Conservation (phyloP, 2,329 filamentous ascomycete genomes). For the Colletotrichum falcatum region DNA sequence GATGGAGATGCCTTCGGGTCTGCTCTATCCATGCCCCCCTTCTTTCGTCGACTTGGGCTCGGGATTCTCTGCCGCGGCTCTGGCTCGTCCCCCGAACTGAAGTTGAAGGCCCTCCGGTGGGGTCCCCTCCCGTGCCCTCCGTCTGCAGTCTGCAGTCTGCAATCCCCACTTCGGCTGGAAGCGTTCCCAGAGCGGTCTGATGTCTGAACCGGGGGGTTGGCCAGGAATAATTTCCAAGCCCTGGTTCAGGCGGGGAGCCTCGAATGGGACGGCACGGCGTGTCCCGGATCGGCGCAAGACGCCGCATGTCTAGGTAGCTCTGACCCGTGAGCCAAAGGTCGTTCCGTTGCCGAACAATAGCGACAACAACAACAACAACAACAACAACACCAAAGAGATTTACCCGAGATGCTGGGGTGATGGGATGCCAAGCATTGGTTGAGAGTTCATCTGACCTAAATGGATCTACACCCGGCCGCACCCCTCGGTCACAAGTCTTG, state of each 20-base stretch:
- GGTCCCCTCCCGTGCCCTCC: too few relatives aligned
- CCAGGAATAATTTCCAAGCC: not conserved
- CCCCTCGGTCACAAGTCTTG: not conserved
- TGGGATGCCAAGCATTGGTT: not conserved
- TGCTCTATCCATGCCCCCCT: not conserved
- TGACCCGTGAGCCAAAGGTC: not conserved
- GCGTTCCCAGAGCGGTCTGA: not conserved
- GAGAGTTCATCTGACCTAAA: too few relatives aligned
- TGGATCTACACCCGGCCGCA: not conserved
- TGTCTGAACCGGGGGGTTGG: not conserved
- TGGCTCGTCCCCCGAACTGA: not conserved
- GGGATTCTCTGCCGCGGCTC: not conserved
- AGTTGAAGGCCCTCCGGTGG: not conserved
- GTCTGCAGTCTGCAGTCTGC: not conserved
- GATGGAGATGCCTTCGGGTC: too few relatives aligned
- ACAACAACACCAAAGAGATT: not conserved
- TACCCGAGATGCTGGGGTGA: not conserved
- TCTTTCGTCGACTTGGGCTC: not conserved
- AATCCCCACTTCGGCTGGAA: not conserved
- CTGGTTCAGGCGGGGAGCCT: not conserved
- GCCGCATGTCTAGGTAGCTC: not conserved
- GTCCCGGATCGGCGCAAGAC: conserved; percentile 6
- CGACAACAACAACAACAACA: too few relatives aligned
- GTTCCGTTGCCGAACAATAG: not conserved
- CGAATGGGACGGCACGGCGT: not conserved